Conservation (phyloP, 768 basidiomycete species). For the Phanerodontia chrysosporium region DNA sequence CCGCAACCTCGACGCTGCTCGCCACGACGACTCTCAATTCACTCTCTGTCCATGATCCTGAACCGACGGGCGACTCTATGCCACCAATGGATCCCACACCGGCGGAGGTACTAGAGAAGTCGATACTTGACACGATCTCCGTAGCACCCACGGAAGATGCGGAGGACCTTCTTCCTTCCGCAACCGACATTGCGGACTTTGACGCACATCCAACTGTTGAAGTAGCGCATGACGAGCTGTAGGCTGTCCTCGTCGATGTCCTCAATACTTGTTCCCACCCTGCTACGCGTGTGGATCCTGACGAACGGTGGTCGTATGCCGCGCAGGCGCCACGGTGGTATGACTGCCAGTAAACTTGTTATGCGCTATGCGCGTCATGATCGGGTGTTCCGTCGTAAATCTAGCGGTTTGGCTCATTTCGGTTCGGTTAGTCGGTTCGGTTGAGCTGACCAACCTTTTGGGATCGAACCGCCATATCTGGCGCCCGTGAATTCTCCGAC, state of each 20-base stretch:
- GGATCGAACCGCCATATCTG: too few species aligned
- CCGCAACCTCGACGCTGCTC: neutral
- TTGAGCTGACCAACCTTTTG: too few species aligned
- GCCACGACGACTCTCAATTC: neutral
- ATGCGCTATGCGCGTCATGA: too few species aligned
- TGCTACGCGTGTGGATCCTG: too few species aligned
- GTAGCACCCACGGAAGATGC: neutral
- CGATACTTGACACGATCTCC: neutral
- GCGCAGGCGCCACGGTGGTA: too few species aligned
- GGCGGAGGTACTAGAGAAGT: neutral
- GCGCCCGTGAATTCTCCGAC: too few species aligned
- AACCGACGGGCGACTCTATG: neutral
- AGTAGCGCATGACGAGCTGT: neutral
- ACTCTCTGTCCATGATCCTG: neutral
- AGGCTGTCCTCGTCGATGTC: neutral
- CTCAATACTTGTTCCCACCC: too few species aligned
- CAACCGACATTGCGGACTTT: neutral
- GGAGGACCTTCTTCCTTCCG: neutral
- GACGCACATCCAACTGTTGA: neutral
- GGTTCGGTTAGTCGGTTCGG: too few species aligned
- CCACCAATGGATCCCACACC: neutral
- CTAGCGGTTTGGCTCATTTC: too few species aligned
- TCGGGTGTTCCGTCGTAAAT: too few species aligned
- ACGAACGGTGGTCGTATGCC: too few species aligned
- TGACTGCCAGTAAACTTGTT: too few species aligned